These are phyloP conservation scores for Theobroma grandiflorum DNA, from an alignment of 441 rosid genomes.

Conservation along the genomic window DNA sequence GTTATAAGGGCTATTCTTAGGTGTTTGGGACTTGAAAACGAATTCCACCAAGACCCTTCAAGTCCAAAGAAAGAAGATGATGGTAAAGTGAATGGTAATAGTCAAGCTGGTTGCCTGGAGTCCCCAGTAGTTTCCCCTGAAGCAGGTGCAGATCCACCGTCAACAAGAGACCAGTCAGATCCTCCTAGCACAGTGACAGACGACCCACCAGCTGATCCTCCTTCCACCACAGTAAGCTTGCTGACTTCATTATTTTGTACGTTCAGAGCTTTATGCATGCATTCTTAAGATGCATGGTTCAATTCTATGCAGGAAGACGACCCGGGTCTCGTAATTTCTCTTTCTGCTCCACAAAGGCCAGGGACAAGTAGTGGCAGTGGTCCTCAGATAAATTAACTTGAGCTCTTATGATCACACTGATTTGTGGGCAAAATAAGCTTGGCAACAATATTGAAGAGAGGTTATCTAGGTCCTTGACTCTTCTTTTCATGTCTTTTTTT, in stretches of 20 bases:
- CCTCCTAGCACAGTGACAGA: neutral
- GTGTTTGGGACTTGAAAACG: conserved; percentile 22
- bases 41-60: neutral
- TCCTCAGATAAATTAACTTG: conserved; percentile 25
- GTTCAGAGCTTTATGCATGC: neutral
- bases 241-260: neutral
- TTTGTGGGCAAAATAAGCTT: neutral
- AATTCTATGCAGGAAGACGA: conserved; percentile 13
- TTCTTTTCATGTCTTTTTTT: neutral
- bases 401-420: neutral
- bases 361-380: conserved; percentile 22
- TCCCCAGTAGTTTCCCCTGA: too few relatives aligned
- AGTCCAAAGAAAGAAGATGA: neutral
- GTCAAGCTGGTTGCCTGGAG: neutral
- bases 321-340: neutral
- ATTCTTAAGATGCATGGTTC: neutral
- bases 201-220: conserved; percentile 16
- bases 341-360: conserved; percentile 13
- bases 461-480: neutral
- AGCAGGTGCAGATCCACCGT: neutral
- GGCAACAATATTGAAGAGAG: neutral
- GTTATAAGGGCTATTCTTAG: conserved; percentile 8
- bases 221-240: conserved; percentile 3
- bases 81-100: neutral
- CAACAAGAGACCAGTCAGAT: neutral